Evolutionary conservation across 1,284 basidiomycete species (phyloP).

Genomic region (Serendipita sp.): DNA sequence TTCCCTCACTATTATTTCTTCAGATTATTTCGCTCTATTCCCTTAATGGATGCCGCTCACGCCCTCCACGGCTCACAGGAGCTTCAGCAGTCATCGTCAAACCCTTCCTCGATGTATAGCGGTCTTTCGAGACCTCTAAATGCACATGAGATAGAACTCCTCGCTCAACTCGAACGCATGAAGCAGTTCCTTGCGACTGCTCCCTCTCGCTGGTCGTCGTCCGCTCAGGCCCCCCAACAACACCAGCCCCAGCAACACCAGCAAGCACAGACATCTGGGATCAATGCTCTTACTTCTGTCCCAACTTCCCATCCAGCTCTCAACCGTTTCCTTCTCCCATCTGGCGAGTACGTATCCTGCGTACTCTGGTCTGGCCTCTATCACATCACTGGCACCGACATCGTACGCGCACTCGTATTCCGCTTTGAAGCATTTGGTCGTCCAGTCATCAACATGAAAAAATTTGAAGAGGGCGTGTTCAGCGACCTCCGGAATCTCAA

Average conservation of each 20-base stretch:
- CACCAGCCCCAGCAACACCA: slow-evolving; percentile 14
- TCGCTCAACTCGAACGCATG: slow-evolving; percentile 59
- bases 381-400: slow-evolving; percentile 82
- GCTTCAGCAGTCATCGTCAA: neutral
- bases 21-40: neutral
- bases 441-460: slow-evolving; percentile 72
- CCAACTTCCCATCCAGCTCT: slow-evolving; percentile 39
- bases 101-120: neutral
- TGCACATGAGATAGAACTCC: slow-evolving; percentile 46
- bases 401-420: slow-evolving; percentile 77
- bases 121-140: slow-evolving; percentile 31
- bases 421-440: slow-evolving; percentile 78
- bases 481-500: slow-evolving; percentile 83
- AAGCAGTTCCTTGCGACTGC: slow-evolving; percentile 82
- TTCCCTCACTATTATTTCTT: neutral
- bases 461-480: slow-evolving; percentile 88
- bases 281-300: slow-evolving; percentile 15
- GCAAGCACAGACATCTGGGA: slow-evolving; percentile 18
- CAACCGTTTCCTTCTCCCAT: slow-evolving; percentile 70
- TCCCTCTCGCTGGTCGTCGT: slow-evolving; percentile 46
- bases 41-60: neutral
- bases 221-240: slow-evolving; percentile 18
- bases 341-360: slow-evolving; percentile 77
- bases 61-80: neutral
- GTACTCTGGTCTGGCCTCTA: slow-evolving; percentile 81